Evolutionary conservation across 2,329 filamentous ascomycete species (phyloP).

Genomic region (Talaromyces sp.): DNA sequence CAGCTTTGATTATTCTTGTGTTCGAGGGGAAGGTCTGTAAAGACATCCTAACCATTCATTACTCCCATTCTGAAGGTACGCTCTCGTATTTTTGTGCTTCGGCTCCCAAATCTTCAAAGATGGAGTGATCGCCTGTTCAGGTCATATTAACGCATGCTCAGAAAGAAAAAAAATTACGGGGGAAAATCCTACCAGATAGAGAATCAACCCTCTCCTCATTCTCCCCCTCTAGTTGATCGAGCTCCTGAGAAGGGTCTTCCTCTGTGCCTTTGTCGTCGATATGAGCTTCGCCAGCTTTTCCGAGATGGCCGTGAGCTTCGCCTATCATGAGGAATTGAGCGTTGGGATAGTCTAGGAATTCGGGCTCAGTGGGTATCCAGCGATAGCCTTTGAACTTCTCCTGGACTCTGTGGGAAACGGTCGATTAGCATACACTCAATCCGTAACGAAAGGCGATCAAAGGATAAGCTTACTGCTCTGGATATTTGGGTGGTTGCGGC

Average conservation of each 20-base stretch:
- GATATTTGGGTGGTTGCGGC: constrained; percentile 66
- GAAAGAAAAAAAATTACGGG: neutral
- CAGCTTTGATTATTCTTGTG: neutral
- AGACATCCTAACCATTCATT: neutral
- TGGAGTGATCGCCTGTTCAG: constrained; percentile 55
- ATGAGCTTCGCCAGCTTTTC: constrained; percentile 37
- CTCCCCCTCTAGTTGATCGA: constrained; percentile 74
- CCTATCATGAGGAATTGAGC: constrained; percentile 79
- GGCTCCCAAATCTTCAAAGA: constrained; percentile 60
- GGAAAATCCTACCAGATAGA: constrained; percentile 49
- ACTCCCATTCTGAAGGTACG: constrained; percentile 61
- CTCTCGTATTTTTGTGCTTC: constrained; percentile 64
- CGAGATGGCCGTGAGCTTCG: constrained; percentile 41
- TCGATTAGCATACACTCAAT: neutral
- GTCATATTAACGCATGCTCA: neutral
- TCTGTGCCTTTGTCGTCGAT: constrained; percentile 53
- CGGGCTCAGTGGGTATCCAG: constrained; percentile 72
- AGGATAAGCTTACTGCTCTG: constrained; percentile 58
- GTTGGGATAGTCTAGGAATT: constrained; percentile 71
- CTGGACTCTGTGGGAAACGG: constrained; percentile 53
- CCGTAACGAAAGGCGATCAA: neutral
- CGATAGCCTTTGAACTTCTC: constrained; percentile 70
- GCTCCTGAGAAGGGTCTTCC: constrained; percentile 65
- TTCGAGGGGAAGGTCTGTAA: neutral
- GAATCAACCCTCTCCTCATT: constrained; percentile 66